A percentile compares a stretch with the other conserved stretches of the same genome.
These are phyloP conservation scores for Fusarium globosum DNA, from an alignment of 2,329 filamentous ascomycete species.

Conservation along the genomic window DNA sequence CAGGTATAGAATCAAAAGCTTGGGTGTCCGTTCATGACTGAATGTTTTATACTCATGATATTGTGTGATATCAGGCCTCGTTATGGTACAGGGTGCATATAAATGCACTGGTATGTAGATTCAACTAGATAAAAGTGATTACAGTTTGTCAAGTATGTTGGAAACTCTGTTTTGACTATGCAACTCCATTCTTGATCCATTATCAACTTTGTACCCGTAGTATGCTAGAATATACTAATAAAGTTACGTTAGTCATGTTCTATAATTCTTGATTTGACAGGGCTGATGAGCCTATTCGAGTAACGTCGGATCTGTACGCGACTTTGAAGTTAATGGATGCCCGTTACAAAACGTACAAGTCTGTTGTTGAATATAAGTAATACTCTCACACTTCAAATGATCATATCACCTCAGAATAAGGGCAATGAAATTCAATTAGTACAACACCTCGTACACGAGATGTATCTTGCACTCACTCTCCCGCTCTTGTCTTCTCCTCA, in stretches of 20 bases:
- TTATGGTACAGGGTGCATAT: neutral
- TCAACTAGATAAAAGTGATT: neutral
- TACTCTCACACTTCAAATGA: neutral
- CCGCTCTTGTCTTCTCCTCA: slow-evolving; percentile 18
- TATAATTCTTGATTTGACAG: neutral
- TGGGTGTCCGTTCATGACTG: slow-evolving; percentile 39
- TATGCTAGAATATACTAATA: too few species aligned
- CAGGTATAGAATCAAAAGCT: slow-evolving; percentile 45
- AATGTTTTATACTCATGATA: slow-evolving; percentile 14
- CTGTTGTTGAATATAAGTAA: neutral
- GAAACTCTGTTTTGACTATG: neutral
- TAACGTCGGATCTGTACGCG: neutral
- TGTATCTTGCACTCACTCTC: slow-evolving; percentile 26
- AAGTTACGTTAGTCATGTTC: neutral
- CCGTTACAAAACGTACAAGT: neutral
- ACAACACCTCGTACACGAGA: slow-evolving; percentile 35
- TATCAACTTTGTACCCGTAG: neutral
- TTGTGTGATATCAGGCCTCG: slow-evolving; percentile 11
- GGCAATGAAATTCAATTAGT: slow-evolving; percentile 42
- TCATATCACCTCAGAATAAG: neutral
- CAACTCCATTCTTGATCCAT: too few species aligned
- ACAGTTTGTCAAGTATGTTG: neutral
- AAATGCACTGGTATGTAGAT: neutral
- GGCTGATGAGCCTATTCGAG: neutral
- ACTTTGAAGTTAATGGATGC: neutral